Evolutionary conservation across 2,329 filamentous ascomycete species (phyloP).

Genomic region (Simplicillium aogashimaense): DNA sequence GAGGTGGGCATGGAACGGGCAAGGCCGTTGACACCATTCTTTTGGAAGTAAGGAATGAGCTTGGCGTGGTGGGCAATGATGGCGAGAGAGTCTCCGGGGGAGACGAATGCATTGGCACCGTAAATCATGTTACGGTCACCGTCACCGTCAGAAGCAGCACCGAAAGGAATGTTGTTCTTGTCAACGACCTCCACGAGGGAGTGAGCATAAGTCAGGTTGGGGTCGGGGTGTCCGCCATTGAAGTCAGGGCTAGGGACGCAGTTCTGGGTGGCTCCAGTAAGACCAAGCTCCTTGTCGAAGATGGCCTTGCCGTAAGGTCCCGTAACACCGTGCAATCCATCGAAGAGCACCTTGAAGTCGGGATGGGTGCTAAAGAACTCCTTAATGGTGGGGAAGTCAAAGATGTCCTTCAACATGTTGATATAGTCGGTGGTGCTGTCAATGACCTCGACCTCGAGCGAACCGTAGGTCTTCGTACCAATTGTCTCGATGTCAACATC

Average conservation of each 20-base stretch:
- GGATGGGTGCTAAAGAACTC: constrained; percentile 78
- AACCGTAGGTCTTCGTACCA: constrained; percentile 74
- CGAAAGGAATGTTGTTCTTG: constrained; percentile 85
- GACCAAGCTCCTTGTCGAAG: constrained; percentile 86
- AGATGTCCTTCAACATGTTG: constrained; percentile 94
- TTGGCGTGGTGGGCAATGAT: constrained; percentile 97
- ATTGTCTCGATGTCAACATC: constrained; percentile 77
- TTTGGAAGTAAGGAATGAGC: constrained; percentile 96
- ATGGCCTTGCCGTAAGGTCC: constrained; percentile 92
- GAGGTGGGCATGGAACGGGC: constrained; percentile 97
- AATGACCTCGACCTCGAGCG: constrained; percentile 88
- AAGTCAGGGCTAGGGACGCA: constrained; percentile 90
- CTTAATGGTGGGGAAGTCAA: constrained; percentile 94
- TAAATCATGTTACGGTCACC: constrained; percentile 99
- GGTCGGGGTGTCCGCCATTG: constrained; percentile 92
- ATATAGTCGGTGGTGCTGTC: constrained; percentile 90
- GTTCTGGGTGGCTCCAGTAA: constrained; percentile 74
- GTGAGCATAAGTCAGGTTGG: constrained; percentile 94
- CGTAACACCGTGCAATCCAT: constrained; percentile 88
- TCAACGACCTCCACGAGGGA: constrained; percentile 91
- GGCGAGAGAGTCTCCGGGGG: constrained; percentile 90
- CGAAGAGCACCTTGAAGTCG: constrained; percentile 95
- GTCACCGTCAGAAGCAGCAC: constrained; percentile 91
- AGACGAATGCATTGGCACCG: constrained; percentile 91
- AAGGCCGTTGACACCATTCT: constrained; percentile 89